Evolutionary conservation across 2,329 filamentous ascomycete species (phyloP).

Genomic region (Botrytis aclada): DNA sequence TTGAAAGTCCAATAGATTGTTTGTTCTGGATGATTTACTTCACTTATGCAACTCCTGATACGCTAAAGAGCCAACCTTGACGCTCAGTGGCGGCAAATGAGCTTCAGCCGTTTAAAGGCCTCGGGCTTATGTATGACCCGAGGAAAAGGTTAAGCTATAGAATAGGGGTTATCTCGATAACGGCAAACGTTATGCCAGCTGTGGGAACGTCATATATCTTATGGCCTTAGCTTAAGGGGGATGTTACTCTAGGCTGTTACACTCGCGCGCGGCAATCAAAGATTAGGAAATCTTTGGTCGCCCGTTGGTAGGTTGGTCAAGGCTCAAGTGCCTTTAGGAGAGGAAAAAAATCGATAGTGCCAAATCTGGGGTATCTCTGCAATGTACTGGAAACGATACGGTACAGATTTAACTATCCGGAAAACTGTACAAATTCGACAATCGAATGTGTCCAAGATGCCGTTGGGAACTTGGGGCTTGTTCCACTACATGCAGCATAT

Average conservation of each 20-base stretch:
- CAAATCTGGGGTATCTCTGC: conserved; percentile 17
- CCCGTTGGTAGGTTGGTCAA: background rate
- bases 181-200: background rate
- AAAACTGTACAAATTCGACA: conserved; percentile 7
- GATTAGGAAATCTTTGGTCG: background rate
- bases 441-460: conserved; percentile 3
- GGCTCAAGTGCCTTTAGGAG: background rate
- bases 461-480: conserved; percentile 8
- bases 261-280: conserved; percentile 17
- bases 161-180: conserved; percentile 14
- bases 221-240: background rate
- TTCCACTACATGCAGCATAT: conserved; percentile 15
- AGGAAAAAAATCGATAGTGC: conserved; percentile 8
- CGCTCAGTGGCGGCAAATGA: conserved; percentile 16
- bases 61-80: background rate
- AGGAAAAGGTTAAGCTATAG: conserved; percentile 8
- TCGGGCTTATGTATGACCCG: conserved; percentile 1
- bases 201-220: conserved; percentile 12
- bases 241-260: conserved; percentile 13
- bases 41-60: background rate
- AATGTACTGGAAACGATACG: background rate
- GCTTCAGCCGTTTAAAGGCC: background rate
- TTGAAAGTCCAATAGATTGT: conserved; percentile 4
- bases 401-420: background rate
- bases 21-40: background rate